Base-by-base conservation (phyloP, 306 rosid species). In the Cucurbita argyrosperma region DNA sequence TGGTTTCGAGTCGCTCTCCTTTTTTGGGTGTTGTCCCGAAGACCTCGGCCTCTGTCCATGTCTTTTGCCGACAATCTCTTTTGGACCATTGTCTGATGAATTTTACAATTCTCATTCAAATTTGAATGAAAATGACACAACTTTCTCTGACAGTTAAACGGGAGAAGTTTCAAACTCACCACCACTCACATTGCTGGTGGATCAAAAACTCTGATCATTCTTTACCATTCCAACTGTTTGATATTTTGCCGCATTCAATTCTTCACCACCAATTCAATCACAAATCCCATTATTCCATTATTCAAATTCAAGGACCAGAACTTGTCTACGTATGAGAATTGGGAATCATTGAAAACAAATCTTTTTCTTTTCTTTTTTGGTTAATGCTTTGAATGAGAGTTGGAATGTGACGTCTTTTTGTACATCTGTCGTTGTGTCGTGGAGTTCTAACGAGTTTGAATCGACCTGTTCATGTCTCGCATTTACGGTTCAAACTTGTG, bases 1-100 rank as follows among this genome's bases (percentile, higher is more conserved):
- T 68, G 82, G 88, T 78, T 88, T 83, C 82, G 81, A 82, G 85
- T 87, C 92, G 81, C 86, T 84, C 83, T 85, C 81, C 75, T 82
- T 75, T 91, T 84, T 83, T 83, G 80, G 78, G 80, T 79, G 83
- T 81, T 87, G 96, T 92, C 92, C 81, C 83, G 8, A 51, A 82
- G 84, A 26, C 88, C 85, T 71, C 59, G 76, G 76, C 82, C 82
- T 49, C 75, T 88, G 92, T 85, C 90, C 69, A 75, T 80, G 67
- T 79, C 93, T 82, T 89, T 89, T 80, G 58, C 88, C 85, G 89
- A 92, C 97, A 92, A n/a, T 72, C 52, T 72, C 52, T 59, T 15
- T 38, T 83, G 87, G 85, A 80, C 88, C 90, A 83, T 78, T 92
- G 97, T 92, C 94, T 85, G 46, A 76, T 68, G 10, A 68, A 71